Conservation (phyloP, 2,329 filamentous ascomycete genomes). For the Stagonosporopsis cucurbitacearum region DNA sequence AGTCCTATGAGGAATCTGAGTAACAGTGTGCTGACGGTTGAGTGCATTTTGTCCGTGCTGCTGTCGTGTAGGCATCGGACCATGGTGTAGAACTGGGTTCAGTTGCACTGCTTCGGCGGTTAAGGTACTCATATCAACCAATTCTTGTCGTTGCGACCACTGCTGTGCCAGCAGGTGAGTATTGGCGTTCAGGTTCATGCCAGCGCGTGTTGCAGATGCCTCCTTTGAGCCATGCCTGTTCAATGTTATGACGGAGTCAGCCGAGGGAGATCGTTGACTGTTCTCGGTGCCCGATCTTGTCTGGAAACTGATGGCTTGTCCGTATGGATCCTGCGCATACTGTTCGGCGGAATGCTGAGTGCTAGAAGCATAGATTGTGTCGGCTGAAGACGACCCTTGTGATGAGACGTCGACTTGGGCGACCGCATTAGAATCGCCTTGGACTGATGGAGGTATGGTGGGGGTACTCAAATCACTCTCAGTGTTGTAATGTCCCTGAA, state of each 20-base stretch:
- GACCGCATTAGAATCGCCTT: background rate
- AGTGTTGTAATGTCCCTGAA: background rate
- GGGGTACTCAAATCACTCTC: background rate
- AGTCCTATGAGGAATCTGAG: background rate
- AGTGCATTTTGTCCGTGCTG: background rate
- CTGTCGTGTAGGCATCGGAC: background rate
- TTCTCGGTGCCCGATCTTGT: background rate
- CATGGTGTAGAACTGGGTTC: background rate
- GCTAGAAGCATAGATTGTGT: background rate
- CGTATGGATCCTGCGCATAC: background rate
- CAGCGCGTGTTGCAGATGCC: background rate
- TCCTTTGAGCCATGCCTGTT: background rate
- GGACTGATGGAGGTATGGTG: background rate
- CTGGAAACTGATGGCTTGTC: background rate
- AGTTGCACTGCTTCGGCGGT: background rate
- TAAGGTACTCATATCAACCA: background rate
- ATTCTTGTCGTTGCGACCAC: background rate
- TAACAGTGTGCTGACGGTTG: background rate
- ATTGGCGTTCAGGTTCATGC: background rate
- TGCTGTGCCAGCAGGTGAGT: background rate
- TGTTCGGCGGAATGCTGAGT: background rate
- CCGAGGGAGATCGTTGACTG: background rate
- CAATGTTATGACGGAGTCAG: background rate
- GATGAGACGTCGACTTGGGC: background rate
- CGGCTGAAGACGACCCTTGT: background rate